Evolutionary conservation across 2,329 filamentous ascomycete genomes (phyloP).

Genomic region (Aspergillus brunneoviolaceus): DNA sequence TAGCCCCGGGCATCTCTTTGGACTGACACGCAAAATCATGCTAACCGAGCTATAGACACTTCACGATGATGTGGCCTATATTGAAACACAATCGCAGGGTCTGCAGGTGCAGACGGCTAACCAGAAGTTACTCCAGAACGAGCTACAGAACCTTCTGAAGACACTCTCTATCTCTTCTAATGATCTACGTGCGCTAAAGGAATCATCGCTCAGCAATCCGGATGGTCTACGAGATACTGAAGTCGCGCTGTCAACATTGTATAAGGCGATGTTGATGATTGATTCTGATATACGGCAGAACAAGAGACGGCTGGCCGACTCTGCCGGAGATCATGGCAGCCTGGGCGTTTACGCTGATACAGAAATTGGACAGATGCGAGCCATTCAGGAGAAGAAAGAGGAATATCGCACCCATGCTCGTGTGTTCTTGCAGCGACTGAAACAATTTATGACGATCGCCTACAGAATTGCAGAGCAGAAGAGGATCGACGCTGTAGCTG

Average conservation of each 20-base stretch:
- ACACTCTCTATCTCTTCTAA: conserved; percentile 82
- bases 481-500: conserved; percentile 60
- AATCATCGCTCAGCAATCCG: conserved; percentile 69
- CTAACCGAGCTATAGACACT: conserved; percentile 64
- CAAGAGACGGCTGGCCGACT: conserved; percentile 50
- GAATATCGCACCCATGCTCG: conserved; percentile 76
- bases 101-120: conserved; percentile 96
- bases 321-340: conserved; percentile 37
- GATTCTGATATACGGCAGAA: conserved; percentile 71
- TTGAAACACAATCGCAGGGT: conserved; percentile 95
- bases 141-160: conserved; percentile 83
- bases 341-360: conserved; percentile 67
- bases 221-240: conserved; percentile 77
- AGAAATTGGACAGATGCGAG: conserved; percentile 79
- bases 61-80: conserved; percentile 93
- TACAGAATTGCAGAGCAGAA: conserved; percentile 75
- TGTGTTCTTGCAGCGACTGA: conserved; percentile 74
- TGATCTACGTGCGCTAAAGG: conserved; percentile 71
- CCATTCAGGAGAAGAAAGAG: conserved; percentile 91
- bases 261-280: conserved; percentile 90
- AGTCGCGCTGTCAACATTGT: conserved; percentile 72
- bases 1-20: background rate
- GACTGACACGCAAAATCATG: conserved; percentile 3
- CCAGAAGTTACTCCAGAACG: conserved; percentile 87
- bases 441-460: conserved; percentile 76